Percentiles rank a stretch among this genome's conserved stretches.
Evolutionary conservation across 1,284 basidiomycete species (phyloP).

Genomic region (Coniferiporia weirii): DNA sequence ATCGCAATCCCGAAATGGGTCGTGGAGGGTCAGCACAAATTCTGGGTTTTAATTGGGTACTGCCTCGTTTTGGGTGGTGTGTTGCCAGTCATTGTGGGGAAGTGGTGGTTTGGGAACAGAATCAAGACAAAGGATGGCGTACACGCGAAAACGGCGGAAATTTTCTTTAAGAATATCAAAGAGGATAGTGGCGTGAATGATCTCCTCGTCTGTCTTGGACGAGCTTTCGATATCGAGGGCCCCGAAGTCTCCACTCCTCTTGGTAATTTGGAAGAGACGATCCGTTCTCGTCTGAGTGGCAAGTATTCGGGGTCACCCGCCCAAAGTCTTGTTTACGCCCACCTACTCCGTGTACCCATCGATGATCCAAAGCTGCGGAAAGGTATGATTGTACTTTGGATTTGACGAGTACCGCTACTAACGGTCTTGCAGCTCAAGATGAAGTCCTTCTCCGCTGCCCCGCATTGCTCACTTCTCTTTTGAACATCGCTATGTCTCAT

Average conservation of each 20-base stretch:
- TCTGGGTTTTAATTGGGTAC: conserved; percentile 87
- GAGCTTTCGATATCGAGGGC: conserved; percentile 66
- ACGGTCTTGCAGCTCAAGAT: conserved; percentile 50
- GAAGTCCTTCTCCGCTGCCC: conserved; percentile 67
- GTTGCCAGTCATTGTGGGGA: conserved; percentile 84
- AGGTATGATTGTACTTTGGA: conserved; percentile 40
- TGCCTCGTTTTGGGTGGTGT: conserved; percentile 83
- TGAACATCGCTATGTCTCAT: conserved; percentile 81
- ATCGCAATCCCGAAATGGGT: conserved; percentile 96
- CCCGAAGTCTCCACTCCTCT: conserved; percentile 31
- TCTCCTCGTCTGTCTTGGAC: conserved; percentile 70
- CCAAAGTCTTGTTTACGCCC: conserved; percentile 78
- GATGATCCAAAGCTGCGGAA: conserved; percentile 49
- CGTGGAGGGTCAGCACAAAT: conserved; percentile 86
- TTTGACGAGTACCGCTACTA: neutral
- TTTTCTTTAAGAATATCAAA: conserved; percentile 83
- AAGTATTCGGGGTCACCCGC: conserved; percentile 45
- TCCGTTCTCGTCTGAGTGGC: conserved; percentile 52
- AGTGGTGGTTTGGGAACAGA: conserved; percentile 97
- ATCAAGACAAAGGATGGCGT: conserved; percentile 92
- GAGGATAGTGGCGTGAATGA: conserved; percentile 79
- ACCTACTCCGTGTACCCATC: conserved; percentile 75
- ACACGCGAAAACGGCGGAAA: conserved; percentile 76
- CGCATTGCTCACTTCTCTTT: conserved; percentile 73
- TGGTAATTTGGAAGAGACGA: conserved; percentile 51